Evolutionary conservation across 106 monocot genomes (phyloP), one percentile per base, ranked within the genome.

Genomic region (Agapanthus africanus): DNA sequence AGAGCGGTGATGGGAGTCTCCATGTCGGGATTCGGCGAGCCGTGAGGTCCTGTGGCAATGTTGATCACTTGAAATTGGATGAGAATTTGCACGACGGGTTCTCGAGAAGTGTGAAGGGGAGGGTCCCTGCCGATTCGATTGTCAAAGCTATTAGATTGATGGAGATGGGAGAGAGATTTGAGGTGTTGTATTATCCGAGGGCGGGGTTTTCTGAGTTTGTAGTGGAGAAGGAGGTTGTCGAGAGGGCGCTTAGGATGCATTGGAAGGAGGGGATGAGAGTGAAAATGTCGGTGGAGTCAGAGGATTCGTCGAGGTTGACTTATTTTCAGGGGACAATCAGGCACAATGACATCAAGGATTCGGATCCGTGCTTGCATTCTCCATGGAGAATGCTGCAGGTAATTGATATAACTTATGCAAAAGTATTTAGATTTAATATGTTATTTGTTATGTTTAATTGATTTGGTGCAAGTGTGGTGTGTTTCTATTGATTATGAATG

Each of bases 131-230:
- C 33, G 78, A 73, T 14, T 39, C 72, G 11, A 79, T 89, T 9
- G 40, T 79, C 52, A 81, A 93, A 38, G 83, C 93, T 0, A 83
- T 74, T 14, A 79, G 72, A 18, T 23, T 37, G n/a, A 80, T 76
- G 36, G 73, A 63, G 68, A 22, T 32, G 60, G 77, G 61, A 10
- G 21, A 18, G 14, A 65, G 41, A 0, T 86, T 93, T 67, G 80
- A 81, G 74, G 83, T 89, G 28, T 3, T 71, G 11, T 89, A 81
- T 30, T 91, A 81, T 59, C 90, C 90, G 23, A 52, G 67, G 54
- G 36, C 40, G 0, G 76, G 70, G 28, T 37, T 54, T 5, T 64
- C 76, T 40, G 81, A 81, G 33, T 93, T 84, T 54, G 83, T 89
- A 37, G 89, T 93, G 74, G 49, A 59, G 64, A 52, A 64, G 61